Conservation (phyloP, 1,284 basidiomycete genomes). For the Sanguinoderma infundibulare region DNA sequence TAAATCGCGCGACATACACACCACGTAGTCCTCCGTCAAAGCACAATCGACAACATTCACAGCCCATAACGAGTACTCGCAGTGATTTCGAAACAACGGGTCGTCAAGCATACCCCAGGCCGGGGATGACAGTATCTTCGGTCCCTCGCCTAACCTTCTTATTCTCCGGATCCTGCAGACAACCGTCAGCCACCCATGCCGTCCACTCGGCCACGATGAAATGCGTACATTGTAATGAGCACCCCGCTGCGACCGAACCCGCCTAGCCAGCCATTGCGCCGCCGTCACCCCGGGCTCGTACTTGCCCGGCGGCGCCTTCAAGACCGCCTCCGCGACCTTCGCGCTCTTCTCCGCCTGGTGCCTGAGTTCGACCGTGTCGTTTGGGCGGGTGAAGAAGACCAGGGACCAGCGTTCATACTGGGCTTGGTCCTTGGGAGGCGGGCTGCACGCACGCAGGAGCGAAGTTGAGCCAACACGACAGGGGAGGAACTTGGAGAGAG, state of each 20-base stretch:
- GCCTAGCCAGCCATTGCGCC: slow-evolving; percentile 33
- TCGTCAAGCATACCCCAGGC: background rate
- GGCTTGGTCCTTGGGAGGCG: slow-evolving; percentile 37
- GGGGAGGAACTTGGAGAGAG: too few relatives aligned
- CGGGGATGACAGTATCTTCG: background rate
- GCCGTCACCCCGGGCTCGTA: slow-evolving; percentile 28
- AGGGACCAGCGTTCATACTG: slow-evolving; percentile 38
- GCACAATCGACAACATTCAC: too few relatives aligned
- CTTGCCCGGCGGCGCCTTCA: slow-evolving; percentile 12
- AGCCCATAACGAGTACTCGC: too few relatives aligned
- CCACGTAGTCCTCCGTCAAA: too few relatives aligned
- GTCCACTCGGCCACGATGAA: background rate
- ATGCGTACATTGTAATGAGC: slow-evolving; percentile 24
- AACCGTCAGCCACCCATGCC: background rate
- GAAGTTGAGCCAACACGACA: background rate
- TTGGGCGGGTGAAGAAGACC: slow-evolving; percentile 43
- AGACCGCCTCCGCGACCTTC: slow-evolving; percentile 31
- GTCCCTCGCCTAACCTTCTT: slow-evolving; percentile 17
- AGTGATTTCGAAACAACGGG: background rate
- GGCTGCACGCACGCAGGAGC: slow-evolving; percentile 19
- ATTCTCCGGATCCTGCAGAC: slow-evolving; percentile 24
- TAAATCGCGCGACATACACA: too few relatives aligned
- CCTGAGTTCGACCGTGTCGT: slow-evolving; percentile 32
- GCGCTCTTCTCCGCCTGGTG: slow-evolving; percentile 30
- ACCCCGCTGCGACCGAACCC: slow-evolving; percentile 31